Evolutionary conservation across 2,329 filamentous ascomycete species (phyloP), one percentile per base, ranked within the genome.

Genomic region (Colletotrichum musae): DNA sequence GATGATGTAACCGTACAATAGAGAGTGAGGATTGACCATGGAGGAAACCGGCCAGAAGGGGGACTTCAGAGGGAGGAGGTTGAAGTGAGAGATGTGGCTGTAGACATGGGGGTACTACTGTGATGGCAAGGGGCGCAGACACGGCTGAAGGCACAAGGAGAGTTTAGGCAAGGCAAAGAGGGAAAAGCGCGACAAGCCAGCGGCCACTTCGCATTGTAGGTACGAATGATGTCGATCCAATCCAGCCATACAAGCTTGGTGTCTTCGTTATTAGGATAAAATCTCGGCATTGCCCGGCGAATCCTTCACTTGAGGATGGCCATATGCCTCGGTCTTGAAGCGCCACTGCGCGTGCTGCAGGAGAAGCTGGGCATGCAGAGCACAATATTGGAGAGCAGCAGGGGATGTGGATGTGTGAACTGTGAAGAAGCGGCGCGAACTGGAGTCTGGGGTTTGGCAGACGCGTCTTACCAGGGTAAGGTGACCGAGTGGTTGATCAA

Each of bases 391-490:
- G n/a, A 53, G 36, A 41, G 26, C 9, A 45, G 32, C 62, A 41
- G 56, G 57, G 32, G 50, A 28, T 41, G 45, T 48, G 51, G 26
- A 24, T 24, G 21, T 24, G 21, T 24, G 21, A 24, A 24, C 21
- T 24, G 21, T 24, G 24, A 39, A 57, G 26, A 43, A 66, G 51
- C 53, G 39, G 26, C 32, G 62, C 36, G 39, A 56, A 52, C 62
- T 52, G 21, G 21, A 12, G 45, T 47, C 32, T 36, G 21, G 21
- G 12, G 45, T 47, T 10, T 36, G 51, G 24, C 52, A 51, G 18
- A 21, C 51, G 62, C 67, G 43, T 70, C 67, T 70, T 70, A 70
- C 67, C 67, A 53, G 67, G 63, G 62, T 58, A 53, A 56, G 59
- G 43, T 68, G 45, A 41, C 52, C 52, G 43, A 32, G 16, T 43